Percentiles rank a stretch among this genome's conserved stretches.
These are phyloP conservation scores for Royoungia palumana DNA, from an alignment of 768 basidiomycete species.

Conservation along the genomic window DNA sequence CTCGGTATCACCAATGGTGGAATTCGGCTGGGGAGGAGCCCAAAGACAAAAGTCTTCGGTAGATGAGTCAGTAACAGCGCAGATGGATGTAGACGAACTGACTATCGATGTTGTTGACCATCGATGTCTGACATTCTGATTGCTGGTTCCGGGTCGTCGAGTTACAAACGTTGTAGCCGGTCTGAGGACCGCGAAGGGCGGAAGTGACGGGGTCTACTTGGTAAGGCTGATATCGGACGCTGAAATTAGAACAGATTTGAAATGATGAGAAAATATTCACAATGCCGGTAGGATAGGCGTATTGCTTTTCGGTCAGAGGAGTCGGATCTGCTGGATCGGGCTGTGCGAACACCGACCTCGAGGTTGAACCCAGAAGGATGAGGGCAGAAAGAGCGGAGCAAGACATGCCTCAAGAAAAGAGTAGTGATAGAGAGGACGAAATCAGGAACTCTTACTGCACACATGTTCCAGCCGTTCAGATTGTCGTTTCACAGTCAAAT, in stretches of 20 bases:
- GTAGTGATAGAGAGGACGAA: not conserved
- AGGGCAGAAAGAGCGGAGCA: conserved; percentile 45
- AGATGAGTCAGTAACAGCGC: conserved; percentile 20
- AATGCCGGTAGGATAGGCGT: conserved; percentile 41
- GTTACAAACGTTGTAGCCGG: conserved; percentile 68
- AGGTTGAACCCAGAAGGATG: conserved; percentile 29
- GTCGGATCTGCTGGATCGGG: conserved; percentile 42
- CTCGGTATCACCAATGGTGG: conserved; percentile 63
- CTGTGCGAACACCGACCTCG: conserved; percentile 29
- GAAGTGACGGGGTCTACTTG: conserved; percentile 42
- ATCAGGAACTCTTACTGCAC: not conserved
- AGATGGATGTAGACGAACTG: not conserved
- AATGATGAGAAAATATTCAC: conserved; percentile 24
- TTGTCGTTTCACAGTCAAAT: no score
- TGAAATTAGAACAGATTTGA: not conserved
- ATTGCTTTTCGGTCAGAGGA: conserved; percentile 46
- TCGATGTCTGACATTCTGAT: conserved; percentile 67
- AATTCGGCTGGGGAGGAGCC: conserved; percentile 48
- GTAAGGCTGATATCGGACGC: conserved; percentile 42
- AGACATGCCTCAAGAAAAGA: conserved; percentile 39
- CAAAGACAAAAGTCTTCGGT: conserved; percentile 65
- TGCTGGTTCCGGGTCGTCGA: conserved; percentile 58
- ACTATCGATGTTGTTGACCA: conserved; percentile 54
- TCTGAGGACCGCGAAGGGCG: conserved; percentile 54
- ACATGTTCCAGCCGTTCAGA: no score